A percentile compares a stretch with the other conserved stretches of the same genome.
Conservation (phyloP, 2,329 filamentous ascomycete genomes). For the Aspergillus fumigatus region DNA sequence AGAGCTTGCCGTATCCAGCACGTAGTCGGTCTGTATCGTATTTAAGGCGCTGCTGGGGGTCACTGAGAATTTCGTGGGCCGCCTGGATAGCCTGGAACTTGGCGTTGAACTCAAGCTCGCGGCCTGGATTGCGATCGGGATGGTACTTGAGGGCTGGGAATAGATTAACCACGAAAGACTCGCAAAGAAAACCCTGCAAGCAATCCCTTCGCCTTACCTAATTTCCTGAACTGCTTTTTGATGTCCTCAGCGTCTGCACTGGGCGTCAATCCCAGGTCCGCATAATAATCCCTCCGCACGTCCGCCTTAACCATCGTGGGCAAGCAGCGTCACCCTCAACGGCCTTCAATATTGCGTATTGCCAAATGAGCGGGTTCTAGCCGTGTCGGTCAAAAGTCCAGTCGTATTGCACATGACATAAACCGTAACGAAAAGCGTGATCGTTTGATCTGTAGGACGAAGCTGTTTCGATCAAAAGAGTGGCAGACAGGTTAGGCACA, state of each 20-base stretch:
- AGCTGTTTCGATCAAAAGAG: background rate
- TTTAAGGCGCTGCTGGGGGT: constrained; percentile 53
- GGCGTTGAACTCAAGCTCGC: constrained; percentile 71
- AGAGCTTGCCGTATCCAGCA: constrained; percentile 39
- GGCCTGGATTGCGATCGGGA: constrained; percentile 82
- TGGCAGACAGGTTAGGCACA: background rate
- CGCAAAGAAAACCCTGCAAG: background rate
- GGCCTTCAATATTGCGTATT: constrained; percentile 2
- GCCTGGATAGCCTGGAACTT: constrained; percentile 85
- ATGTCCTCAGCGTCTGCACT: constrained; percentile 69
- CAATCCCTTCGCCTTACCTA: constrained; percentile 52
- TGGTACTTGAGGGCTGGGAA: constrained; percentile 72
- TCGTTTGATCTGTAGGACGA: background rate
- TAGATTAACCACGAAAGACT: constrained; percentile 4
- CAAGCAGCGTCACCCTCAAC: background rate
- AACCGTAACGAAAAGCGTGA: constrained; percentile 8
- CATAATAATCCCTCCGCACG: constrained; percentile 73
- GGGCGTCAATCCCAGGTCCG: constrained; percentile 68
- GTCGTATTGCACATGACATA: constrained; percentile 22
- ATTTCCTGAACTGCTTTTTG: constrained; percentile 80
- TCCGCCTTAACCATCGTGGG: constrained; percentile 64
- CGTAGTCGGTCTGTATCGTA: constrained; percentile 60
- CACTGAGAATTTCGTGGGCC: constrained; percentile 71
- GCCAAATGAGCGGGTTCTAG: constrained; percentile 8
- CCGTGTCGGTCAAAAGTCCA: constrained; percentile 8